Evolutionary conservation across 345 rosid genomes (phyloP).

Genomic region (Corchorus olitorius): DNA sequence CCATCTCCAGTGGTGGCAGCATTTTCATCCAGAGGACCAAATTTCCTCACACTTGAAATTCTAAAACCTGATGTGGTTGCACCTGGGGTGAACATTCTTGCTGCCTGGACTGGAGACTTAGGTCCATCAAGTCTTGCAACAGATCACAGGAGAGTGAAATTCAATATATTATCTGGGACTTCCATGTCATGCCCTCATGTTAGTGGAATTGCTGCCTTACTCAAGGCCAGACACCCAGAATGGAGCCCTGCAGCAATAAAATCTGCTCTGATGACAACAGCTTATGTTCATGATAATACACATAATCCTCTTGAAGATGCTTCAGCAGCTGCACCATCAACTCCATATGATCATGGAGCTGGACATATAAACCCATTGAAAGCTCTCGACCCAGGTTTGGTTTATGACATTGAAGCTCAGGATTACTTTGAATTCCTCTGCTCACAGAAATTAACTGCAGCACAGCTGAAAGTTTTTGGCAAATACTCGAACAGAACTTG

Average conservation of each 20-base stretch:
- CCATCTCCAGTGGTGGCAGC: constrained; percentile 82
- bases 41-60: constrained; percentile 56
- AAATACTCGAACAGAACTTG: constrained; percentile 73
- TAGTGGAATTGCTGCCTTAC: constrained; percentile 86
- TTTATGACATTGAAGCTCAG: constrained; percentile 77
- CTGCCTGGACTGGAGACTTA: constrained; percentile 67
- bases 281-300: constrained; percentile 83
- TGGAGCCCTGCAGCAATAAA: constrained; percentile 93
- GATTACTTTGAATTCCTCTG: constrained; percentile 91
- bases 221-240: constrained; percentile 85
- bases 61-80: constrained; percentile 73
- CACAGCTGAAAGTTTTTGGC: constrained; percentile 65
- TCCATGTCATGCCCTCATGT: constrained; percentile 99
- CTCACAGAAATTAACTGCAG: constrained; percentile 57
- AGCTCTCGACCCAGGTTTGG: constrained; percentile 85
- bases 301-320: constrained; percentile 63
- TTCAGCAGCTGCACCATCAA: constrained; percentile 51
- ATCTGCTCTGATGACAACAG: constrained; percentile 96
- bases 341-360: constrained; percentile 76
- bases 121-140: constrained; percentile 81
- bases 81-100: constrained; percentile 79
- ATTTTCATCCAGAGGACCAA: constrained; percentile 77
- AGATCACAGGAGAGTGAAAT: constrained; percentile 64
- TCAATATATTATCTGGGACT: constrained; percentile 87
- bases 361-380: constrained; percentile 80